Percentiles rank a stretch among this genome's conserved stretches.
Conservation (phyloP, 352 stramenopile species). For the Aphanomyces invadans region DNA sequence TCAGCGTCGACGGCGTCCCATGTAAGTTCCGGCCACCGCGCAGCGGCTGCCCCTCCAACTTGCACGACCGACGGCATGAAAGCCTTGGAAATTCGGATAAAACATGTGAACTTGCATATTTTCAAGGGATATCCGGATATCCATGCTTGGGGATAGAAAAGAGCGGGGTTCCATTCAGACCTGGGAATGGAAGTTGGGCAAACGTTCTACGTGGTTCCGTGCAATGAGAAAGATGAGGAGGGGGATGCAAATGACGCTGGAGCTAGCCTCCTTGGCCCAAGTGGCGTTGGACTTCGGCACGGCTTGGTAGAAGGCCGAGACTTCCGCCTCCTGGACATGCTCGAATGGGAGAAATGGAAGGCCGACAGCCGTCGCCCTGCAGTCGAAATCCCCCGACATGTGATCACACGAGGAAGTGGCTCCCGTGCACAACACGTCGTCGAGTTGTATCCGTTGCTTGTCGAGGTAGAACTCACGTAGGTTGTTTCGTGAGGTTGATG, state of each 20-base stretch:
- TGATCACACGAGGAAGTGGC: conserved; percentile 36
- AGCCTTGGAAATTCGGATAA: background rate
- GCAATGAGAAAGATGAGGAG: background rate
- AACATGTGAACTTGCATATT: background rate
- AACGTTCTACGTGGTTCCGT: conserved; percentile 20
- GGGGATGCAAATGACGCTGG: background rate
- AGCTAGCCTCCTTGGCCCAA: background rate
- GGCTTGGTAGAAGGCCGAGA: conserved; percentile 17
- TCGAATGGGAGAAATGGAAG: conserved; percentile 11
- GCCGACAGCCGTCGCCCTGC: background rate
- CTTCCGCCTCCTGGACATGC: conserved; percentile 9
- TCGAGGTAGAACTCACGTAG: background rate
- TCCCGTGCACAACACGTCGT: conserved; percentile 38
- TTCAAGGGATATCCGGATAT: conserved; percentile 2
- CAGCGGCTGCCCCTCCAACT: background rate
- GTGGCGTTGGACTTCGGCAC: conserved; percentile 16
- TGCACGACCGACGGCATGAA: background rate
- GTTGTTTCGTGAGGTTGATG: background rate
- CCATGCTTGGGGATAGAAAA: background rate
- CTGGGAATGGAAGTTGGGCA: conserved; percentile 17
- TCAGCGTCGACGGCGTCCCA: background rate
- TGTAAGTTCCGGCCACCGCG: background rate
- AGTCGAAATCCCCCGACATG: conserved; percentile 45
- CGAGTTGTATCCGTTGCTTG: conserved; percentile 56
- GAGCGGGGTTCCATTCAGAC: conserved; percentile 5